Evolutionary conservation across 192 early-diverging fungal genomes (phyloP).

Genomic region (Coemansia sp.): DNA sequence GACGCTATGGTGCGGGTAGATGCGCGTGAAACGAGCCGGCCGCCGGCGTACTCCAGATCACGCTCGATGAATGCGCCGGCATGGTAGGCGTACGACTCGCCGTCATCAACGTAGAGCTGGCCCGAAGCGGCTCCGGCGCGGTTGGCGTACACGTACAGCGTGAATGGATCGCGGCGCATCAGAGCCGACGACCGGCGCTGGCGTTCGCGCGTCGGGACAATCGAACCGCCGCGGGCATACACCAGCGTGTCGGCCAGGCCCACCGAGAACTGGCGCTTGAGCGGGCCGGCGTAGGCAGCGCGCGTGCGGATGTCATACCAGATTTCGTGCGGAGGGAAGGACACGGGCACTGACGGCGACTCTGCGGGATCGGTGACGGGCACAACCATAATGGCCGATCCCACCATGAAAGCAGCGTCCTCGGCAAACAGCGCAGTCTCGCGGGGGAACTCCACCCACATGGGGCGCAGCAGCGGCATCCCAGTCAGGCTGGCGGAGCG

Average conservation of each 20-base stretch:
- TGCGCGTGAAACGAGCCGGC: slow-evolving; percentile 39
- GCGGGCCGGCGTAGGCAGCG: slow-evolving; percentile 22
- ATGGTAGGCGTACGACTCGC: slow-evolving; percentile 68
- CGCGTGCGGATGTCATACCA: slow-evolving; percentile 57
- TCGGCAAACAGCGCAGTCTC: slow-evolving; percentile 73
- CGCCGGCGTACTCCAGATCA: slow-evolving; percentile 25
- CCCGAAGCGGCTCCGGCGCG: slow-evolving; percentile 66
- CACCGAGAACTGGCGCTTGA: slow-evolving; percentile 59
- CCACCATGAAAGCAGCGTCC: slow-evolving; percentile 90
- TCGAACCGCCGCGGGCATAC: slow-evolving; percentile 84
- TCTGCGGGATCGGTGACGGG: slow-evolving; percentile 56
- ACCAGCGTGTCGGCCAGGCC: slow-evolving; percentile 72
- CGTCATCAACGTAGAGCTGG: slow-evolving; percentile 89
- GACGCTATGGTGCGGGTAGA: slow-evolving; percentile 15
- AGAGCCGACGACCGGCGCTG: slow-evolving; percentile 73
- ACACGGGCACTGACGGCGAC: slow-evolving; percentile 54
- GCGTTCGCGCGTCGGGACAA: slow-evolving; percentile 82
- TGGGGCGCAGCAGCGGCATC: slow-evolving; percentile 79
- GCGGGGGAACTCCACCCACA: slow-evolving; percentile 84
- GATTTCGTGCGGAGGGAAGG: slow-evolving; percentile 67
- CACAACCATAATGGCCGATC: slow-evolving; percentile 70
- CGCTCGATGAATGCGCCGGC: slow-evolving; percentile 65
- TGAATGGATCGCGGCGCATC: slow-evolving; percentile 86
- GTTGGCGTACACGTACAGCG: slow-evolving; percentile 77
- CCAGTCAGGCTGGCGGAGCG: slow-evolving; percentile 70